Percentiles rank a stretch among this genome's conserved stretches.
phyloP scores from a whole-genome alignment of 1,139 yeast genomes.

The Candida tropicalis region DNA sequence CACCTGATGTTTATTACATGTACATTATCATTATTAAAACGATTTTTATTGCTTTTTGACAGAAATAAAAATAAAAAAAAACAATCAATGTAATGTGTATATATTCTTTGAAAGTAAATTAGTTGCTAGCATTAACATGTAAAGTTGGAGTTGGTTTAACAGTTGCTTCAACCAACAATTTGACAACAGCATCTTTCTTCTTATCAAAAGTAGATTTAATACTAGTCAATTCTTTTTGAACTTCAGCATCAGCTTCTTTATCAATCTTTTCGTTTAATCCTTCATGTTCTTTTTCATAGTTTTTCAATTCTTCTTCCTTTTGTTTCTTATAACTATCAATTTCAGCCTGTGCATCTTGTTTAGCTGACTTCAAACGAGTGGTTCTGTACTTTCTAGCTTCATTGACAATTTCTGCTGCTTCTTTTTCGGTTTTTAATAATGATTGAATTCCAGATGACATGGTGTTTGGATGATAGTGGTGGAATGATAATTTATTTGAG shows the following conservation, averaged over 20 bases:
- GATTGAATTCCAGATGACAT: slow-evolving; percentile 45
- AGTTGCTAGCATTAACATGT: slow-evolving; percentile 67
- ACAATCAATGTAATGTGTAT: neutral
- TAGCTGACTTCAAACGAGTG: slow-evolving; percentile 89
- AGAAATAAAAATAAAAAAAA: neutral
- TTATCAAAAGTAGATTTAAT: slow-evolving; percentile 64
- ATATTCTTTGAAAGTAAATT: neutral
- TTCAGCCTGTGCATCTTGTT: slow-evolving; percentile 88
- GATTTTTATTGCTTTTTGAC: too few relatives aligned
- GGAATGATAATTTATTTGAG: neutral
- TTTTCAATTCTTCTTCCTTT: slow-evolving; percentile 81
- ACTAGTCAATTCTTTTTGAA: slow-evolving; percentile 58
- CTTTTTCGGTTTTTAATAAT: slow-evolving; percentile 78
- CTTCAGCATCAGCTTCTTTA: slow-evolving; percentile 68
- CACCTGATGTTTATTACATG: neutral
- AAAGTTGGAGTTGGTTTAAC: slow-evolving; percentile 77
- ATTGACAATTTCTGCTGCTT: slow-evolving; percentile 92
- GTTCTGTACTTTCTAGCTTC: slow-evolving; percentile 89
- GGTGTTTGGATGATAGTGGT: slow-evolving; percentile 1
- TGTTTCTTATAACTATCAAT: slow-evolving; percentile 82
- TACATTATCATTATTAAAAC: neutral
- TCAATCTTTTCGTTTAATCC: slow-evolving; percentile 70
- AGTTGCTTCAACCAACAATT: slow-evolving; percentile 79
- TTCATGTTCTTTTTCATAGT: slow-evolving; percentile 68
- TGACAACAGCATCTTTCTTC: slow-evolving; percentile 69